Evolutionary conservation across 108 stramenopile species (phyloP), one percentile per base, ranked within the genome.

Genomic region (Nitzschia putrida): DNA sequence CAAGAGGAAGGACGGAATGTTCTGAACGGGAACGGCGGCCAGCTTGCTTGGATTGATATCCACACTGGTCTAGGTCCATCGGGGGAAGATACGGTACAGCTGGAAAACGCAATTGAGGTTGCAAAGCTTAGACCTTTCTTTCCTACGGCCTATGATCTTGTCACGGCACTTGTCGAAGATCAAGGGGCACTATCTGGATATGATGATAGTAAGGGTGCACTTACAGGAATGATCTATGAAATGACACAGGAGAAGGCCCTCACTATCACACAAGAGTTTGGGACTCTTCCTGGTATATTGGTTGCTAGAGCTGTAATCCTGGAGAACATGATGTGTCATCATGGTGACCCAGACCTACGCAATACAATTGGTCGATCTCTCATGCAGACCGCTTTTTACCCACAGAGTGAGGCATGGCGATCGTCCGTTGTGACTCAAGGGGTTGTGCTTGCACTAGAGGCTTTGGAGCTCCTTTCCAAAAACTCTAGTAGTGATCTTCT

Each of bases 21-120:
- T 45, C 26, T 73, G n/a, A 51, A 53, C 16, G 61, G 44, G 3
- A 24, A 42, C 8, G 47, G 68, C 22, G 66, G 47, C 14, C 54
- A 64, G 11, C 57, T 83, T 2, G 66, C 81, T 51, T 91, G 90
- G 90, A 79, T 94, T 54, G 90, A 94, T 72, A 89, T 90, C 14
- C 93, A 94, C 61, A 94, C 93, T 0, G 93, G 93, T 7, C 64
- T 94, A 26, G 93, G 90, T 0, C 55, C 69, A 38, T 86, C 75
- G 54, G 90, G 88, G 9, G 50, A 64, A 22, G 86, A 86, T 68
- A 83, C 72, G 7, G 25, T 87, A 22, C 16, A 44, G 25, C 26
- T 38, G 13, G 53, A 57, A 45, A 50, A 41, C 39, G n/a, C 58
- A 65, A 10, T 58, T 39, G 21, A 45, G 18, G 34, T 20, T 26